Percentiles rank a stretch among this genome's conserved stretches.
Evolutionary conservation across 2,329 filamentous ascomycete genomes (phyloP).

Genomic region (Microdochium paspali): DNA sequence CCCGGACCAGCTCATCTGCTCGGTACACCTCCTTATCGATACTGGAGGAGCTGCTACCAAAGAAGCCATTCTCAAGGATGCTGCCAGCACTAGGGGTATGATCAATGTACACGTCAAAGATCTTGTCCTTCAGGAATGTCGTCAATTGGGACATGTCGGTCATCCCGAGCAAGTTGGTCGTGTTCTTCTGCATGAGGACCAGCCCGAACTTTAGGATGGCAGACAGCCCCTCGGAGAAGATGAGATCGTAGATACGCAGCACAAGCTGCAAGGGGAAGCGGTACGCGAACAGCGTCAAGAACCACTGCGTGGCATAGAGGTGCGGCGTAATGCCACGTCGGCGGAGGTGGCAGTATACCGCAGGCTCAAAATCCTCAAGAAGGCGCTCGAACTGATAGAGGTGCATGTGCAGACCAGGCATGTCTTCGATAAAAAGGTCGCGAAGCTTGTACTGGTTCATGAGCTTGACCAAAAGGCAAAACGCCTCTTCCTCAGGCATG

Average conservation of each 20-base stretch:
- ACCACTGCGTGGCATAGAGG: conserved; percentile 97
- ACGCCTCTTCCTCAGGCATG: conserved; percentile 96
- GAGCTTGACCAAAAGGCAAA: conserved; percentile 81
- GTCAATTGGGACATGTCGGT: conserved; percentile 87
- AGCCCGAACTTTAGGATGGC: conserved; percentile 93
- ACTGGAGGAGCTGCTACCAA: conserved; percentile 81
- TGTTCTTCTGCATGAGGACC: conserved; percentile 93
- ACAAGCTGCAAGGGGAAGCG: conserved; percentile 94
- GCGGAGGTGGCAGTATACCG: conserved; percentile 87
- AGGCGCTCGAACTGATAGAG: conserved; percentile 93
- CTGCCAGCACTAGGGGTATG: conserved; percentile 85
- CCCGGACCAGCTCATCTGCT: conserved; percentile 84
- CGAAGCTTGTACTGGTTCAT: conserved; percentile 96
- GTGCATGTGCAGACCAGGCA: conserved; percentile 89
- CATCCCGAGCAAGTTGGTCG: conserved; percentile 66
- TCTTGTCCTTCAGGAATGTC: conserved; percentile 80
- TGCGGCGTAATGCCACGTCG: conserved; percentile 81
- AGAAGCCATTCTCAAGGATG: conserved; percentile 93
- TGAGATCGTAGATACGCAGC: conserved; percentile 90
- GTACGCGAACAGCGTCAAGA: conserved; percentile 96
- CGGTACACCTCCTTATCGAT: conserved; percentile 94
- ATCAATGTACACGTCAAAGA: conserved; percentile 97
- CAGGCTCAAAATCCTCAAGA: conserved; percentile 87
- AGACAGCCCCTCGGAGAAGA: conserved; percentile 84
- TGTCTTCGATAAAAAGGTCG: conserved; percentile 89